phyloP scores from a whole-genome alignment of 306 rosid genomes.

The Canavalia gladiata region DNA sequence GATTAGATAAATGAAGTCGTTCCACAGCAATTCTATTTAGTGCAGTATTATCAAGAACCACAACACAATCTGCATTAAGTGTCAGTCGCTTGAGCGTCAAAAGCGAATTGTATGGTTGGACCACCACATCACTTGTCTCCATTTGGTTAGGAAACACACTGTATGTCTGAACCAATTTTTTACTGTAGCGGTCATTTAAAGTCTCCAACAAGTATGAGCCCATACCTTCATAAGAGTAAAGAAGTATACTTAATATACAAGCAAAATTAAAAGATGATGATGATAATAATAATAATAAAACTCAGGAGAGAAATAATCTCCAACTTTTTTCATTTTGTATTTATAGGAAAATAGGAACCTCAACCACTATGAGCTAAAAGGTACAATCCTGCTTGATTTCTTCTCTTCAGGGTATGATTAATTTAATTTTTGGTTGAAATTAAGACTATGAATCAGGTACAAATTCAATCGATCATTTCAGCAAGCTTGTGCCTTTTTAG shows the following conservation, averaged over 20 bases:
- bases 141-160: slow-evolving; percentile 99
- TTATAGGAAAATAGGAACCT: slow-evolving; percentile 18
- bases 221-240: slow-evolving; percentile 70
- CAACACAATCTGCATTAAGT: slow-evolving; percentile 98
- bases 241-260: slow-evolving; percentile 16
- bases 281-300: neutral
- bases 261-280: neutral
- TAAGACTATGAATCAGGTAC: slow-evolving; percentile 4
- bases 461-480: slow-evolving; percentile 36
- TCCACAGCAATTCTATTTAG: slow-evolving; percentile 96
- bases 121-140: slow-evolving; percentile 99
- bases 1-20: slow-evolving; percentile 96
- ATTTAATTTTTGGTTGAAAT: neutral
- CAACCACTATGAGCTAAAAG: slow-evolving; percentile 16
- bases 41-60: slow-evolving; percentile 98
- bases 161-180: slow-evolving; percentile 96
- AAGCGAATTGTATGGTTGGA: slow-evolving; percentile 98
- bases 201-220: slow-evolving; percentile 97
- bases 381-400: slow-evolving; percentile 24
- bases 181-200: slow-evolving; percentile 98
- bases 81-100: slow-evolving; percentile 94
- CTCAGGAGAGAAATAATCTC: slow-evolving; percentile 28
- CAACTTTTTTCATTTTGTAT: slow-evolving; percentile 24
- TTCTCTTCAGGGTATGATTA: slow-evolving; percentile 9
- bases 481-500: slow-evolving; percentile 31